Evolutionary conservation across 179 eudicot genomes (phyloP), one percentile per base, ranked within the genome.

Genomic region (Spergularia azorica): DNA sequence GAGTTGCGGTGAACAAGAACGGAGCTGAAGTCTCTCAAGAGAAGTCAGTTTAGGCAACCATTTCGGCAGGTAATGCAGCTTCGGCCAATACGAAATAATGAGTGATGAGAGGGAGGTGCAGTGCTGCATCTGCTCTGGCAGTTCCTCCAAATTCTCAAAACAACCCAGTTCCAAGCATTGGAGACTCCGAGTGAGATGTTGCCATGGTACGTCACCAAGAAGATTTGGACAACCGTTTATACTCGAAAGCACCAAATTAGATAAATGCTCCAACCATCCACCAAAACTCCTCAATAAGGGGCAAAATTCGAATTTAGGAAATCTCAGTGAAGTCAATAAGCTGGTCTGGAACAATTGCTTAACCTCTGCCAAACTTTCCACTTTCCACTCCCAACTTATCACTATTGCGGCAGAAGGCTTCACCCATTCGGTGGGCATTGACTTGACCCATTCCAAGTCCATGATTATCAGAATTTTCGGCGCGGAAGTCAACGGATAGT

Each of bases 111-210:
- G 74, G 38, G 70, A 15, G 63, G 77, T 60, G 12, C 67, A 57
- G 65, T 73, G 38, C 18, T 61, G 81, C 55, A 82, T 63, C 20
- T 76, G 67, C 21, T 69, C 20, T 0, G 84, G 84, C n/a, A 82
- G 61, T 11, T 48, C n/a, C 68, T 3, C 21, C 72, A 81, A 2
- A 1, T 70, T 16, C 4, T 52, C 20, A 14, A 77, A 0, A 9
- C 1, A 0, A 17, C 1, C 14, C 48, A 81, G 54, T 18, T 2
- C 0, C 72, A 82, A 38, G 36, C 10, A 20, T 16, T 55, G 82
- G 6, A 82, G 84, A 12, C 36, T 13, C 5, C 59, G 36, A 0
- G 55, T 21, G 16, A 77, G 43, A 14, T 48, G 13, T 32, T 18
- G 9, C 80, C 77, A 77, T 39, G 67, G 72, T 41, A 63, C 43